Evolutionary conservation across 371 early-diverging fungal genomes (phyloP), one percentile per base, ranked within the genome.

Genomic region (Thermomucor indicae-seudaticae): DNA sequence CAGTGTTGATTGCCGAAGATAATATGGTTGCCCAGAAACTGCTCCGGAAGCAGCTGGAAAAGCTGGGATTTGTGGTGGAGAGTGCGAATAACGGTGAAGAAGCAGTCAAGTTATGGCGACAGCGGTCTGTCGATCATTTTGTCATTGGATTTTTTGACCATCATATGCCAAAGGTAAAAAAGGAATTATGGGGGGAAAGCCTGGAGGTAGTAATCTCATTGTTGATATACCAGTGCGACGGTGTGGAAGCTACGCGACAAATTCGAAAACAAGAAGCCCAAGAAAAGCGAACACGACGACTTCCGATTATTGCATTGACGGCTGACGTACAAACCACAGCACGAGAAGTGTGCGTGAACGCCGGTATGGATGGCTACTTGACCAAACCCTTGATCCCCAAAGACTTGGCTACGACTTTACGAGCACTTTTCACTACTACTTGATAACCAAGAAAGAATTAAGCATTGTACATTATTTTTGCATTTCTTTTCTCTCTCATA

Each of bases 281-380:
- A 11, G 19, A 45, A 32, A 57, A 51, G 30, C 31, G 7, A 19
- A 53, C 58, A 2, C 57, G 53, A 7, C 51, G 76, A 35, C 53
- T 81, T n/a, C 80, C 82, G 0, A 81, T 81, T 55, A 65, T 81
- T 32, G 82, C 80, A 8, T 43, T 81, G 39, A 79, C 78, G 19
- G 82, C 82, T 4, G 82, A 81, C 54, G 73, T 81, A 19, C 79
- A 79, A 45, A 45, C 54, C 1, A 58, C 75, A 4, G 78, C 82
- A 10, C 71, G 63, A 8, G 74, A 79, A 27, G 51, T 71, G 32
- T 79, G 77, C 24, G 62, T 78, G 30, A 58, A 68, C 17, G 80
- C 78, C 2, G 78, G 78, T 8, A 81, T 81, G 82, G 77, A 81
- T 49, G 80, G 77, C 14, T 81, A 81, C 53, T 51, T 81, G 47